These are phyloP conservation scores for Ascochyta viciae-villosae DNA, from an alignment of 2,329 filamentous ascomycete species.

Conservation along the genomic window DNA sequence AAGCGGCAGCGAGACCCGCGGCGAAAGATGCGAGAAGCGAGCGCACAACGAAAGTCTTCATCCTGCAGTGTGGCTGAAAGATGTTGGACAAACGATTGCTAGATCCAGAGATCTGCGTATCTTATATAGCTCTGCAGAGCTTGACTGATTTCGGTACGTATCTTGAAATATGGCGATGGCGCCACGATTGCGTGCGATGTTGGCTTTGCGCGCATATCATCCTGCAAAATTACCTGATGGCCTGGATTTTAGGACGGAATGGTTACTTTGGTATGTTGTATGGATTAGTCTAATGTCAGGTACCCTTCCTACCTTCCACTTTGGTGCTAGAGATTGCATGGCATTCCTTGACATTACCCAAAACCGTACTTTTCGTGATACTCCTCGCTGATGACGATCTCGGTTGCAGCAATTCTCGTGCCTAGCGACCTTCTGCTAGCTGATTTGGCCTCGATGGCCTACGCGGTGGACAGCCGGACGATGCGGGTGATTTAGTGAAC, in stretches of 20 bases:
- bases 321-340: slow-evolving; percentile 16
- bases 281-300: slow-evolving; percentile 2
- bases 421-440: neutral
- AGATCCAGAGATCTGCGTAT: neutral
- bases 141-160: neutral
- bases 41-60: slow-evolving; percentile 6
- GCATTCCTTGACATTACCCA: slow-evolving; percentile 13
- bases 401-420: neutral
- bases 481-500: too few relatives aligned
- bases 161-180: neutral
- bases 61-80: neutral
- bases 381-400: slow-evolving; percentile 14
- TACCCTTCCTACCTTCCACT: slow-evolving; percentile 12
- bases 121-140: neutral
- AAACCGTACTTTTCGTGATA: slow-evolving; percentile 9
- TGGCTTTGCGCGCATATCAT: neutral
- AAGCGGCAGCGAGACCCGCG: slow-evolving; percentile 6
- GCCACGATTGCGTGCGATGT: slow-evolving; percentile 12
- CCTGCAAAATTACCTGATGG: neutral
- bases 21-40: slow-evolving; percentile 13
- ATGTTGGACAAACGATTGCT: neutral
- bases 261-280: slow-evolving; percentile 2
- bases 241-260: neutral
- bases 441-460: too few relatives aligned
- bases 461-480: too few relatives aligned